Percentiles rank a stretch among this genome's conserved stretches.
phyloP scores from a whole-genome alignment of 2,329 filamentous ascomycete species.

The Sporothrix humicola region DNA sequence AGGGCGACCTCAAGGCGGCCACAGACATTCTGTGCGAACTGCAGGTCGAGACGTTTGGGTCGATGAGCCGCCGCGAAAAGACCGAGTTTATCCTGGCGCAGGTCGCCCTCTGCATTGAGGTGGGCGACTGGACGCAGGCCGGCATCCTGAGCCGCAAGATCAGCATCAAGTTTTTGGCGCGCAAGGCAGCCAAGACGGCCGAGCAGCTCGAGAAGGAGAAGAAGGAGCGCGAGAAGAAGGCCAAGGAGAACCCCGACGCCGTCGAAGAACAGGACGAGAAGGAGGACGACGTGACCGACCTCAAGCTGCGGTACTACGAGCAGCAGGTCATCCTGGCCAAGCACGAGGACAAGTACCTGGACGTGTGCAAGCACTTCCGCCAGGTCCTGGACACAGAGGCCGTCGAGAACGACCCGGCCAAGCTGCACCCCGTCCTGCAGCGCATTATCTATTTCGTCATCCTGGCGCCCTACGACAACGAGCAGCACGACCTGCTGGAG shows the following conservation, averaged over 20 bases:
- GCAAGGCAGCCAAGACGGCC: conserved; percentile 87
- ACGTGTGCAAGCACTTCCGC: conserved; percentile 97
- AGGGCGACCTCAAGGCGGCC: conserved; percentile 88
- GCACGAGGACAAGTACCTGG: conserved; percentile 96
- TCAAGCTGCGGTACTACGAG: conserved; percentile 96
- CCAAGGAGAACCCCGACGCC: conserved; percentile 81
- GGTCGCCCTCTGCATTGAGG: conserved; percentile 92
- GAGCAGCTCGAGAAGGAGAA: conserved; percentile 68
- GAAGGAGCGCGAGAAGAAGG: conserved; percentile 84
- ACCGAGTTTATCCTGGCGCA: conserved; percentile 98
- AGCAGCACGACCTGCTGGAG: conserved; percentile 96
- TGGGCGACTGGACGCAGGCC: conserved; percentile 94
- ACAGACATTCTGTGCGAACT: conserved; percentile 95
- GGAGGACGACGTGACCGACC: conserved; percentile 89
- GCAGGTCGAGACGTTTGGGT: conserved; percentile 98
- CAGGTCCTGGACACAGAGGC: conserved; percentile 96
- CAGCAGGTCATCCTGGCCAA: conserved; percentile 95
- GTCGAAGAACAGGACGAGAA: conserved; percentile 76
- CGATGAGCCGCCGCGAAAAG: conserved; percentile 96
- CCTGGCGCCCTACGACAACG: conserved; percentile 95
- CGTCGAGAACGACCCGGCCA: conserved; percentile 85
- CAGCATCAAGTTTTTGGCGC: conserved; percentile 87
- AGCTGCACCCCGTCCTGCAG: conserved; percentile 86
- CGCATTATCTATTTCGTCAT: conserved; percentile 98
- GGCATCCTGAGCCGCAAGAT: conserved; percentile 95